Percentiles rank a stretch among this genome's conserved stretches.
phyloP scores from a whole-genome alignment of 2,329 filamentous ascomycete genomes.

The Pyrenophora teres region DNA sequence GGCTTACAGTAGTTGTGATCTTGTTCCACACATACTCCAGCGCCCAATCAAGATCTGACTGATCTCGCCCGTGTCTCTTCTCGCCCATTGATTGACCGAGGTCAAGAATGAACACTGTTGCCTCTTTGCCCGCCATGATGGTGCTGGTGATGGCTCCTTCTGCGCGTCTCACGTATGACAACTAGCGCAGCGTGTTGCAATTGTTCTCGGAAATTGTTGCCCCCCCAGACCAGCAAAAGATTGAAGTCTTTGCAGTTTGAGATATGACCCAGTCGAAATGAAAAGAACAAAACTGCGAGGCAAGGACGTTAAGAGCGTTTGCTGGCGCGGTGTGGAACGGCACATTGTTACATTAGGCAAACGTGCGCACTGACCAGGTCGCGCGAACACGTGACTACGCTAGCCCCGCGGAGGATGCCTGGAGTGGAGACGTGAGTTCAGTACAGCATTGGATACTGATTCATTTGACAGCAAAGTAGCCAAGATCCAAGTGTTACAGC shows the following conservation, averaged over 20 bases:
- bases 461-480: too few species aligned
- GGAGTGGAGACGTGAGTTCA: too few species aligned
- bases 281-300: neutral
- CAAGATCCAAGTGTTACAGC: too few species aligned
- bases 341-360: slow-evolving; percentile 13
- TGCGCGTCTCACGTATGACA: slow-evolving; percentile 1
- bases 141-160: neutral
- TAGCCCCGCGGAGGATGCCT: neutral
- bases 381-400: slow-evolving; percentile 6
- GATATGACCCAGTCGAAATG: neutral
- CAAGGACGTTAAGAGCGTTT: neutral
- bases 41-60: slow-evolving; percentile 85
- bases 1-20: slow-evolving; percentile 72
- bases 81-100: slow-evolving; percentile 83
- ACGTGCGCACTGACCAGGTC: slow-evolving; percentile 5
- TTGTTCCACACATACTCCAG: slow-evolving; percentile 97
- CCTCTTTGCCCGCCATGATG: slow-evolving; percentile 90
- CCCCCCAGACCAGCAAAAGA: too few species aligned
- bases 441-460: too few species aligned
- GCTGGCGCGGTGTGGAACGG: neutral
- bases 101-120: slow-evolving; percentile 89
- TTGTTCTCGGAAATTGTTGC: too few species aligned
- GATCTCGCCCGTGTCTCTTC: slow-evolving; percentile 68
- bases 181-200: neutral
- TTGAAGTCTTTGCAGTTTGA: neutral